These are phyloP conservation scores for Dryas drummondii DNA, from an alignment of 306 rosid genomes.

Conservation along the genomic window DNA sequence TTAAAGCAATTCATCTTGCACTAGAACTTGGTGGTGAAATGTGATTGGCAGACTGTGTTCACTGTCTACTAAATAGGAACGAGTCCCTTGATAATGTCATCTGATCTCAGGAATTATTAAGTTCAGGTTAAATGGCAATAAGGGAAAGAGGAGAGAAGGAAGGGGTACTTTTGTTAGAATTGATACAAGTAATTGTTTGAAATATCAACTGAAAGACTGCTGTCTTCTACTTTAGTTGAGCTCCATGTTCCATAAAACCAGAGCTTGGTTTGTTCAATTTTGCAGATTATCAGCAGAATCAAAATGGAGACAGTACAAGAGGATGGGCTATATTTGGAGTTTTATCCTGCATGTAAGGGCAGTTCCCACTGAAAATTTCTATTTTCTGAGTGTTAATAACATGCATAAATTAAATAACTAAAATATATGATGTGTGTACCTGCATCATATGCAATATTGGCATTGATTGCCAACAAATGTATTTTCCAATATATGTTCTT, in stretches of 20 bases:
- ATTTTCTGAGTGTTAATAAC: neutral
- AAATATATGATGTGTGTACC: constrained; percentile 19
- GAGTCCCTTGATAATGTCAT: constrained; percentile 1
- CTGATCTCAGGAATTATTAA: constrained; percentile 8
- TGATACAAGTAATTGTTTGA: neutral
- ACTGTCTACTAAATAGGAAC: constrained; percentile 10
- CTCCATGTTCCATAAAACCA: constrained; percentile 15
- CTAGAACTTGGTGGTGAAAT: neutral
- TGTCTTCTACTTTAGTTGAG: neutral
- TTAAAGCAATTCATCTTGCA: neutral
- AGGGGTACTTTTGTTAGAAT: neutral
- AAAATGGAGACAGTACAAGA: constrained; percentile 50
- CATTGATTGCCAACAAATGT: neutral
- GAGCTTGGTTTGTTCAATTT: constrained; percentile 34
- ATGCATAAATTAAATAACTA: neutral
- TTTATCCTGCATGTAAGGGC: constrained; percentile 82
- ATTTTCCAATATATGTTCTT: neutral
- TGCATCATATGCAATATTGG: constrained; percentile 9
- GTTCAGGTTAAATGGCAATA: neutral
- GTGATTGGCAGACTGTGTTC: neutral
- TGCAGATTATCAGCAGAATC: constrained; percentile 66
- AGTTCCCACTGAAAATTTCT: constrained; percentile 17
- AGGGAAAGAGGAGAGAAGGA: neutral
- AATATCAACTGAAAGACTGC: constrained; percentile 2
- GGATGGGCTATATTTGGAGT: constrained; percentile 94